Conservation (phyloP, 2,329 filamentous ascomycete species). For the Aspergillus spinulosporus region DNA sequence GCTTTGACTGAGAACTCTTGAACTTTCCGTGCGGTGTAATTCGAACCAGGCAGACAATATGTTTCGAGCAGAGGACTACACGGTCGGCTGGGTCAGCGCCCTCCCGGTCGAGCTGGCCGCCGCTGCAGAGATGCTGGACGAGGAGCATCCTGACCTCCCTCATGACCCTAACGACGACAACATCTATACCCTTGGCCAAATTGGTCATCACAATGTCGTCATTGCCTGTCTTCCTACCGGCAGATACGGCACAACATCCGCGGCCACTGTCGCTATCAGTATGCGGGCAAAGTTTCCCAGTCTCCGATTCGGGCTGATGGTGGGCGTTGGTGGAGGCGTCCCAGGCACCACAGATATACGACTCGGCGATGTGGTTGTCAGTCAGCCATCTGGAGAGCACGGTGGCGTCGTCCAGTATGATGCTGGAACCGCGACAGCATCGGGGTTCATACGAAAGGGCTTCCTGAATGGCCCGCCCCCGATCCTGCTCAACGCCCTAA, state of each 20-base stretch:
- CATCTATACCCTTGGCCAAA: neutral
- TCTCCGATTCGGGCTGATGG: neutral
- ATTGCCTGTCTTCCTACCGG: neutral
- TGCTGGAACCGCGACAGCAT: constrained; percentile 21
- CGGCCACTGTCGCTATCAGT: neutral
- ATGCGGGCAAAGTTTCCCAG: constrained; percentile 1
- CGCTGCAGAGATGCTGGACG: neutral
- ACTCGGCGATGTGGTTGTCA: constrained; percentile 34
- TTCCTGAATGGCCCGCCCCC: constrained; percentile 19
- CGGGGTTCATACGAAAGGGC: constrained; percentile 23
- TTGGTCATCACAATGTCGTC: constrained; percentile 2
- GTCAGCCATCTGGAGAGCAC: constrained; percentile 18
- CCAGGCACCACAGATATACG: constrained; percentile 28
- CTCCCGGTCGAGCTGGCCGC: constrained; percentile 1
- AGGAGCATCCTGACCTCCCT: neutral
- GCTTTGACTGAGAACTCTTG: too few species aligned
- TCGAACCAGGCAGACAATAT: neutral
- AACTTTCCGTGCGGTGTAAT: too few species aligned
- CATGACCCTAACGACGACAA: neutral
- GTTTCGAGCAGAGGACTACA: neutral
- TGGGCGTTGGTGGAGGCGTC: constrained; percentile 29
- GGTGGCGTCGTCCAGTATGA: constrained; percentile 37
- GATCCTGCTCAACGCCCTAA: constrained; percentile 21
- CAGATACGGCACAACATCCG: neutral
- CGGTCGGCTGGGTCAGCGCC: constrained; percentile 3